Conservation (phyloP, 495 filamentous ascomycete species). For the Choiromyces venosus region DNA sequence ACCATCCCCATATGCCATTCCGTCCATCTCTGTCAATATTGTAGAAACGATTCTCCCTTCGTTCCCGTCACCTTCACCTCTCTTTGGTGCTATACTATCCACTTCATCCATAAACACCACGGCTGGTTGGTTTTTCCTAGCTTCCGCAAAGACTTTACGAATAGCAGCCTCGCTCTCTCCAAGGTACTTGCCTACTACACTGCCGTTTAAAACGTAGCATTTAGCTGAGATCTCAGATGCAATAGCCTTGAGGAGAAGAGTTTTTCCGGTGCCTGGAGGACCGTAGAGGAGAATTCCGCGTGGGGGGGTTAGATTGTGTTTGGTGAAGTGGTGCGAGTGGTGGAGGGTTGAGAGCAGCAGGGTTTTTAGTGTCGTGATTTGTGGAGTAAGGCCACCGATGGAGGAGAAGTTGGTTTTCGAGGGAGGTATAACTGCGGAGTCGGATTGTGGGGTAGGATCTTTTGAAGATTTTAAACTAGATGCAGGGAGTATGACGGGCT, state of each 20-base stretch:
- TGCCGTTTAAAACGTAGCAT: conserved; percentile 48
- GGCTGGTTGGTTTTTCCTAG: conserved; percentile 65
- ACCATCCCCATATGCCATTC: conserved; percentile 43
- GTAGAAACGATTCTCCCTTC: conserved; percentile 49
- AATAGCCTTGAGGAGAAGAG: conserved; percentile 60
- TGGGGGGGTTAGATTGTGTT: conserved; percentile 34
- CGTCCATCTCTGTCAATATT: conserved; percentile 53
- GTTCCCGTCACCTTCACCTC: conserved; percentile 46
- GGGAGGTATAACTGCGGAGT: conserved; percentile 15
- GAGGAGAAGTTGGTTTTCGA: conserved; percentile 47
- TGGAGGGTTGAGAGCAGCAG: conserved; percentile 40
- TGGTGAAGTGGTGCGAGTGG: conserved; percentile 34
- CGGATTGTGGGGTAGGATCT: conserved; percentile 6
- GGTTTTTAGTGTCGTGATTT: conserved; percentile 26
- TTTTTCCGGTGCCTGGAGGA: conserved; percentile 53
- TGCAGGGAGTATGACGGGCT: background rate
- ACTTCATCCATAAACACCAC: conserved; percentile 78
- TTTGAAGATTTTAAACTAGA: background rate
- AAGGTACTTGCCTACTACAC: conserved; percentile 68
- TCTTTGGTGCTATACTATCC: conserved; percentile 65
- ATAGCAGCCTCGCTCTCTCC: conserved; percentile 66
- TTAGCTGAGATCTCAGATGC: conserved; percentile 43
- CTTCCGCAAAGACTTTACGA: conserved; percentile 65
- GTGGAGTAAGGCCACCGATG: conserved; percentile 35
- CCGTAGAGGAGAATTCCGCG: conserved; percentile 44